phyloP scores from a whole-genome alignment of 768 basidiomycete species.

The Boletus rubropictus region DNA sequence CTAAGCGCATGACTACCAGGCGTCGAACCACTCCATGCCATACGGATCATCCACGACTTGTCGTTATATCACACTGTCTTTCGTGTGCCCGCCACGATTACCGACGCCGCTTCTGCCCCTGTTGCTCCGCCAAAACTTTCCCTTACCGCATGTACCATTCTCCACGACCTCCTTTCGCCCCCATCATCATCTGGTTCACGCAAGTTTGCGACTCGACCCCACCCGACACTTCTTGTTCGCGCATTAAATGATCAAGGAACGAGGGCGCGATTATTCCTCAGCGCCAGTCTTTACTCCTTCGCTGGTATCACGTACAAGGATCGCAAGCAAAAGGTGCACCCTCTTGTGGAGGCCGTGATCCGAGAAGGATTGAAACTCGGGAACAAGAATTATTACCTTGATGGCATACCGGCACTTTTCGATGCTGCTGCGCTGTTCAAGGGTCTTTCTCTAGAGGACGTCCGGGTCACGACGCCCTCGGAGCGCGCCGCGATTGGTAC shows the following conservation, averaged over 20 bases:
- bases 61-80: slow-evolving; percentile 67
- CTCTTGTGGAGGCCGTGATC: slow-evolving; percentile 63
- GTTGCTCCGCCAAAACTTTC: slow-evolving; percentile 38
- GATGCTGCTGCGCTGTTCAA: slow-evolving; percentile 42
- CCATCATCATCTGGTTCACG: slow-evolving; percentile 11
- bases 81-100: slow-evolving; percentile 43
- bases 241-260: slow-evolving; percentile 26
- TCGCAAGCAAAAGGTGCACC: slow-evolving; percentile 55
- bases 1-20: slow-evolving; percentile 39
- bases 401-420: slow-evolving; percentile 68
- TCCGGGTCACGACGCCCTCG: slow-evolving; percentile 35
- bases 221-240: slow-evolving; percentile 37
- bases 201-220: slow-evolving; percentile 16
- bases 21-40: slow-evolving; percentile 64
- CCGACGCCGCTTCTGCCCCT: slow-evolving; percentile 40
- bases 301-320: slow-evolving; percentile 51
- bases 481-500: slow-evolving; percentile 58
- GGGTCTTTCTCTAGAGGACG: slow-evolving; percentile 27
- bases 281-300: slow-evolving; percentile 71
- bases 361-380: slow-evolving; percentile 84
- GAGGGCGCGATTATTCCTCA: slow-evolving; percentile 68
- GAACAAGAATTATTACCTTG: slow-evolving; percentile 67
- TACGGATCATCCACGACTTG: slow-evolving; percentile 69
- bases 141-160: slow-evolving; percentile 52
- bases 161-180: slow-evolving; percentile 43